Base-by-base conservation (phyloP, 116 monocot species). In the Phalaenopsis hybrid region DNA sequence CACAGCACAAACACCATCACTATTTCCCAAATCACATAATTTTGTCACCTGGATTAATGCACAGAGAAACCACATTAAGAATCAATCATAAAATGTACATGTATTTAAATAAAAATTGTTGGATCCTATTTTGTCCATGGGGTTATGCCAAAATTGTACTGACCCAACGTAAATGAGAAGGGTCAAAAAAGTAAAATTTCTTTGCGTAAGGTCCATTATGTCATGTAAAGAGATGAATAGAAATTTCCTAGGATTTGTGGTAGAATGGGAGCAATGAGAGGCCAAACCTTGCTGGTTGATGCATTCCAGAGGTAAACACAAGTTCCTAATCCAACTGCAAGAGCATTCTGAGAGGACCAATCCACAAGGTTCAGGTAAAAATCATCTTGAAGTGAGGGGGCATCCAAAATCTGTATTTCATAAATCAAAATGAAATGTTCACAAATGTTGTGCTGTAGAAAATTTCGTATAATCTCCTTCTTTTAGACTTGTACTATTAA, bases 351-450 rank as follows among this genome's bases (percentile, higher is more conserved):
- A 17, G 92, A 96, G 2, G 96, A 96, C 96, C 96, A 96, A 74
- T 96, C 96, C 4, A 96, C 94, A 49, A 96, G 89, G 78, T 96
- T 96, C 67, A 96, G 85, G 81, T 96, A 96, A 76, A 96, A 94
- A 84, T 96, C 96, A 80, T 96, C 96, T 79, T 90, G 94, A 44
- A 96, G 91, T 1, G 97, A 94, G 13, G 97, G 97, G 1, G 97
- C 97, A 83, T 97, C 97, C 79, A 97, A 81, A 68, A 97, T 94
- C 96, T 97, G 81, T 57, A 79, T 6, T 25, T 51, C 21, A 77
- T 48, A 33, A 34, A 70, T 70, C 70, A 37, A 37, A 70, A 70
- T 33, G 11, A 70, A 70, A 15, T 0, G 0, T 61, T 21, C 7
- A 61, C 20, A 8, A 69, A 7, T 10, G 9, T 61, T 69, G 69